Base-by-base conservation (phyloP, 108 stramenopile species). In the Asterionellopsis glacialis region DNA sequence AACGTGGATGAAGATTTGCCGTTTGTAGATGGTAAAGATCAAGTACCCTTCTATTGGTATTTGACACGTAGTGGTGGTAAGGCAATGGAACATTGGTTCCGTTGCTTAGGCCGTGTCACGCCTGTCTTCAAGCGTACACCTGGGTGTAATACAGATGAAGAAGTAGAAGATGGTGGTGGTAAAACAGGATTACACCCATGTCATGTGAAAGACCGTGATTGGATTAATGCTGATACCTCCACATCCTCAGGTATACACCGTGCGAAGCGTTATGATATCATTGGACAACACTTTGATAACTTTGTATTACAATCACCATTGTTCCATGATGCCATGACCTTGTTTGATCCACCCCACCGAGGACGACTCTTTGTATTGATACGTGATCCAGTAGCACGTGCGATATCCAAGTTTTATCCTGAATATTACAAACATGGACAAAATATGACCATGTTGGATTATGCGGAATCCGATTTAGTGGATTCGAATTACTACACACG, bases 361-460 rank as follows among this genome's bases (percentile, higher is more conserved):
- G 79, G 75, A 0, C 48, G 75, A 11, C 18, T 74, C n/a, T 51
- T 80, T 47, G 63, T 76, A 14, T 25, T 82, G n/a, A 71, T 82
- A 54, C 70, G 81, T 45, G 61, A 82, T 60, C 81, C 81, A 24
- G 51, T 82, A 0, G 77, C 78, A 57, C 51, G 77, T 40, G 54
- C 71, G 10, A 67, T 75, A 21, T 74, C 73, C 39, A 78, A 75
- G 45, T 82, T 74, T 44, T 78, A 73, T 59, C 75, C 76, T 50
- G 50, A 53, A 51, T 69, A 64, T 0, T 82, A 78, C 38, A 54
- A 51, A 41, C 74, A 70, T 0, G 69, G 69, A 59, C 40, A 59
- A 22, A 58, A 67, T 22, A 55, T 82, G 62, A 60, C 63, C 11
- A 16, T 82, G 13, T 19, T 78, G 18, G 74, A 82, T 42, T 82